Evolutionary conservation across 2,329 filamentous ascomycete species (phyloP).

Genomic region (Phoma sp.): DNA sequence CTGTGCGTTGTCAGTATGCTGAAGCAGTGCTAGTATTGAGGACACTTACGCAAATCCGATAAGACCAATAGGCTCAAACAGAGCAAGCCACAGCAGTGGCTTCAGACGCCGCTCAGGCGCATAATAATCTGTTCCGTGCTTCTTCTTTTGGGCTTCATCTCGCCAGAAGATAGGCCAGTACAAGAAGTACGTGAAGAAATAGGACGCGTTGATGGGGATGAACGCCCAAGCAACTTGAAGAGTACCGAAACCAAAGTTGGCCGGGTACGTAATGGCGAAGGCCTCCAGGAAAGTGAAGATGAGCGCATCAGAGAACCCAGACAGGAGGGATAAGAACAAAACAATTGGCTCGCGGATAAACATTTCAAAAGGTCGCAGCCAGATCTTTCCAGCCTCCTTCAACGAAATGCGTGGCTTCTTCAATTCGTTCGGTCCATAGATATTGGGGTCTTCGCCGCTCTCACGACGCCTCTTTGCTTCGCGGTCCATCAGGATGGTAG

Average conservation of each 20-base stretch:
- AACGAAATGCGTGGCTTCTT: slow-evolving; percentile 33
- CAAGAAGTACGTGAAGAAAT: slow-evolving; percentile 65
- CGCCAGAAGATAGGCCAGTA: slow-evolving; percentile 59
- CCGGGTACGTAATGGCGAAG: slow-evolving; percentile 68
- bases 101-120: slow-evolving; percentile 67
- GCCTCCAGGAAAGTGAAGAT: slow-evolving; percentile 80
- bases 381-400: slow-evolving; percentile 53
- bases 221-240: slow-evolving; percentile 63
- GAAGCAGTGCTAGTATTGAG: neutral
- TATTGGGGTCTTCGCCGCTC: slow-evolving; percentile 60
- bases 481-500: slow-evolving; percentile 74
- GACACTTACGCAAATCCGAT: slow-evolving; percentile 64
- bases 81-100: slow-evolving; percentile 66
- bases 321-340: slow-evolving; percentile 71
- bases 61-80: slow-evolving; percentile 68
- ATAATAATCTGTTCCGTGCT: slow-evolving; percentile 53
- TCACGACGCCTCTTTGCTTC: slow-evolving; percentile 76
- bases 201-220: slow-evolving; percentile 62
- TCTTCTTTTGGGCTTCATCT: slow-evolving; percentile 49
- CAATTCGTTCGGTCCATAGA: slow-evolving; percentile 77
- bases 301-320: slow-evolving; percentile 75
- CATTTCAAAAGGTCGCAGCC: slow-evolving; percentile 65
- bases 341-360: slow-evolving; percentile 77
- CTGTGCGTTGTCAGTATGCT: neutral
- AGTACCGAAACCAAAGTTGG: slow-evolving; percentile 65